Evolutionary conservation across 1,284 basidiomycete genomes (phyloP).

Genomic region (Porphyrellus sp.): DNA sequence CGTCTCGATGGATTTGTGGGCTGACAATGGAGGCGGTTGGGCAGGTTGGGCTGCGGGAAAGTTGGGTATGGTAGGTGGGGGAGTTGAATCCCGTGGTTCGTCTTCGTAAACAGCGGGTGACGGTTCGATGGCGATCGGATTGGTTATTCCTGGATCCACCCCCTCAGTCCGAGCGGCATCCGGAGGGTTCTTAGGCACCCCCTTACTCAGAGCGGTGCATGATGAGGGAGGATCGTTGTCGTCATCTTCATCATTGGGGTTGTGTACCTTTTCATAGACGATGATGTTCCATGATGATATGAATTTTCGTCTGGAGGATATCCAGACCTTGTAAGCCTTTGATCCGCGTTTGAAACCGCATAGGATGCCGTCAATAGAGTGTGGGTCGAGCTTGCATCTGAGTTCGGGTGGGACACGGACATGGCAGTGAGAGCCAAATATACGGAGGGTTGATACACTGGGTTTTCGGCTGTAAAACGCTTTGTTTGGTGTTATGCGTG

Average conservation of each 20-base stretch:
- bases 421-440: too few relatives aligned
- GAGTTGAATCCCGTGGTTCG: not conserved
- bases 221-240: not conserved
- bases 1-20: too few relatives aligned
- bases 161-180: not conserved
- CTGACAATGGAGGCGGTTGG: too few relatives aligned
- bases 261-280: not conserved
- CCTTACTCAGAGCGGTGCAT: not conserved
- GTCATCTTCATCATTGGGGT: too few relatives aligned
- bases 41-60: conserved; percentile 1
- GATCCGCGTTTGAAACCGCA: not conserved
- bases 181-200: not conserved
- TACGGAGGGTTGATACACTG: not conserved
- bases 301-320: not conserved
- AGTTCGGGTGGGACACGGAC: not conserved
- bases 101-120: too few relatives aligned
- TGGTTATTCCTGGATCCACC: not conserved
- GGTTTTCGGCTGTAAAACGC: too few relatives aligned
- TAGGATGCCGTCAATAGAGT: not conserved
- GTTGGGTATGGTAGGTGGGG: too few relatives aligned
- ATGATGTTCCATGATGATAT: not conserved
- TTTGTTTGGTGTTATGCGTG: too few relatives aligned
- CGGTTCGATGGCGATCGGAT: too few relatives aligned
- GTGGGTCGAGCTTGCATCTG: not conserved
- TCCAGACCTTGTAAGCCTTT: not conserved